A percentile compares a stretch with the other conserved stretches of the same genome.
Evolutionary conservation across 768 basidiomycete genomes (phyloP).

Genomic region (Mycena pura): DNA sequence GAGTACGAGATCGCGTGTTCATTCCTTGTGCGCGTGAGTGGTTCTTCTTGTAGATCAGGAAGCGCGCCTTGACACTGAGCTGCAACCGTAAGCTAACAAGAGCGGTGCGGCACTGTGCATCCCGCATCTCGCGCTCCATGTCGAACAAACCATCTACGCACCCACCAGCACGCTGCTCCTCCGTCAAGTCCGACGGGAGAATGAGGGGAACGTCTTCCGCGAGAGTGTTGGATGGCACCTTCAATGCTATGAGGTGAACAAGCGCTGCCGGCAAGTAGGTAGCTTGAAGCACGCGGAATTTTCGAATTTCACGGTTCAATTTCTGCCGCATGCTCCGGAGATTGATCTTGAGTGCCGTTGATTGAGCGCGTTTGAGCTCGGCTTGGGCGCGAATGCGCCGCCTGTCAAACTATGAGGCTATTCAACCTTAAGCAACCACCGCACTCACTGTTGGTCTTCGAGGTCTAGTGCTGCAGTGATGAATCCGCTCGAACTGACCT

Average conservation of each 20-base stretch:
- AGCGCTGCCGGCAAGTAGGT: background rate
- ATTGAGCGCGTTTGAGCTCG: background rate
- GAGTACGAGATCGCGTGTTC: slow-evolving; percentile 11
- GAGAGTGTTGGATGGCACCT: background rate
- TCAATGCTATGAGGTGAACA: background rate
- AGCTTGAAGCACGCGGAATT: background rate
- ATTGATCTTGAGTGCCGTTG: background rate
- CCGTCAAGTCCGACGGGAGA: background rate
- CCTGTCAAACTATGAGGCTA: background rate
- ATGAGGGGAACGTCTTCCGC: background rate
- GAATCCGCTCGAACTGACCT: background rate
- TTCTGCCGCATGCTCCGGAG: background rate
- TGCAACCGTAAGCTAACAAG: slow-evolving; percentile 10
- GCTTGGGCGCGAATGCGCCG: background rate
- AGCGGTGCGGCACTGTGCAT: slow-evolving; percentile 10
- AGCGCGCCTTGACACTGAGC: slow-evolving; percentile 7
- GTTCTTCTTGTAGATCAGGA: background rate
- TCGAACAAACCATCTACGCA: background rate
- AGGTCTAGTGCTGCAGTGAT: background rate
- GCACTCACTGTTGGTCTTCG: slow-evolving; percentile 1
- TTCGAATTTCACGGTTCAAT: background rate
- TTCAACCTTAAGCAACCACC: background rate
- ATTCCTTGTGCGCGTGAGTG: slow-evolving; percentile 3
- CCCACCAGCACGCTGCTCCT: background rate
- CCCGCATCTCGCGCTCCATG: slow-evolving; percentile 6